Percentiles rank a stretch among this genome's conserved stretches.
phyloP scores from a whole-genome alignment of 2,329 filamentous ascomycete genomes.

The Chaetomiaceae sp. region DNA sequence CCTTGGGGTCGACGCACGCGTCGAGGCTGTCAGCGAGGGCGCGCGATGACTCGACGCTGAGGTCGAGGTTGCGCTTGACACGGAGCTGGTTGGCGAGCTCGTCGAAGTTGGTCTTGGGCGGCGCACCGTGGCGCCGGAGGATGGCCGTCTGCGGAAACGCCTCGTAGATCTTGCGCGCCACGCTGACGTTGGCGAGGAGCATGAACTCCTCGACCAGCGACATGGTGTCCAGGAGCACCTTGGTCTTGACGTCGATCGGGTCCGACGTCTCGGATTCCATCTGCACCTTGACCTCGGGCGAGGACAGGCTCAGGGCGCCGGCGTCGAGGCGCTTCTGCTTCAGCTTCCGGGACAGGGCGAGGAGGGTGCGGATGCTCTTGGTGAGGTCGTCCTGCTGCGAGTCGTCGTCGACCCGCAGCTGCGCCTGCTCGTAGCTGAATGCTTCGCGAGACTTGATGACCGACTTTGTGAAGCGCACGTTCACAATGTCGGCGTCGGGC shows the following conservation, averaged over 20 bases:
- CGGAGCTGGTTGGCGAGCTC: constrained; percentile 87
- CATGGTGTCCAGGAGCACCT: constrained; percentile 90
- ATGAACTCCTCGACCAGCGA: constrained; percentile 99
- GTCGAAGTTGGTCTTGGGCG: constrained; percentile 94
- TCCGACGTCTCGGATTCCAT: constrained; percentile 94
- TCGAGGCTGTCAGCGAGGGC: constrained; percentile 93
- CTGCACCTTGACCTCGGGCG: constrained; percentile 95
- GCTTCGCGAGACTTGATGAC: constrained; percentile 95
- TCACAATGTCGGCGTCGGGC: constrained; percentile 77
- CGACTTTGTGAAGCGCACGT: constrained; percentile 88
- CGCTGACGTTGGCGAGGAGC: constrained; percentile 94
- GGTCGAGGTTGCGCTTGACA: constrained; percentile 74
- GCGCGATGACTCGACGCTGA: constrained; percentile 80
- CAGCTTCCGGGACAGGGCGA: constrained; percentile 87
- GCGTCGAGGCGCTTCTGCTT: constrained; percentile 95
- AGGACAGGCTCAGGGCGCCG: constrained; percentile 89
- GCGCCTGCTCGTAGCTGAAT: constrained; percentile 96
- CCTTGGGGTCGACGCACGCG: constrained; percentile 67
- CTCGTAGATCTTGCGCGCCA: constrained; percentile 83
- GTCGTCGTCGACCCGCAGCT: constrained; percentile 84
- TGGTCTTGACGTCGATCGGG: constrained; percentile 93
- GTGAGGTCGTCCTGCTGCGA: constrained; percentile 88
- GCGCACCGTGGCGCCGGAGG: constrained; percentile 83
- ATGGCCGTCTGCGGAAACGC: constrained; percentile 94
- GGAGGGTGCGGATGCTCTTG: constrained; percentile 76